Evolutionary conservation across 106 monocot genomes (phyloP).

Genomic region (Platanthera zijinensis): DNA sequence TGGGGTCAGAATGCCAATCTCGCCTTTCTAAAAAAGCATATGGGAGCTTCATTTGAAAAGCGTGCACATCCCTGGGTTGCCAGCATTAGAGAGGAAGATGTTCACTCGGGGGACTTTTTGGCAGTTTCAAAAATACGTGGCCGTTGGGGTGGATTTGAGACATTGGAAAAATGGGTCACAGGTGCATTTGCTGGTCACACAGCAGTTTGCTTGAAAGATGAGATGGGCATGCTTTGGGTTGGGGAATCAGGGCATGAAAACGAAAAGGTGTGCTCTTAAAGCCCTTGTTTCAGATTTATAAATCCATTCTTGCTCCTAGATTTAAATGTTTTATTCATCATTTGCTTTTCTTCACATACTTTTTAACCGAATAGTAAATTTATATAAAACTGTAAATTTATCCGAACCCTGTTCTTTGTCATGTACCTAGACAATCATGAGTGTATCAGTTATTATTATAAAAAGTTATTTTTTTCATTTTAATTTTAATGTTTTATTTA

Average conservation of each 20-base stretch:
- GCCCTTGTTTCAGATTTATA: constrained; percentile 1
- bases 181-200: constrained; percentile 98
- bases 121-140: constrained; percentile 92
- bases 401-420: not conserved
- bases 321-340: not conserved
- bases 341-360: not conserved
- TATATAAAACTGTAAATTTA: not conserved
- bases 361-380: not conserved
- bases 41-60: constrained; percentile 78
- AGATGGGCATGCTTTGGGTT: constrained; percentile 84
- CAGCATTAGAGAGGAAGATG: constrained; percentile 52
- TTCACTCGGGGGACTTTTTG: constrained; percentile 89
- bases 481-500: not conserved
- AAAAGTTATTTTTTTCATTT: not conserved
- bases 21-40: constrained; percentile 75
- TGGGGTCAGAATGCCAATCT: constrained; percentile 96
- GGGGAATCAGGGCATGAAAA: constrained; percentile 96
- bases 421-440: not conserved
- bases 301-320: not conserved
- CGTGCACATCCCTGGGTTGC: constrained; percentile 55
- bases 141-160: constrained; percentile 98
- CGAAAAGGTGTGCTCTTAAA: constrained; percentile 56
- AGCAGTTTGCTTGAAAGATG: constrained; percentile 95
- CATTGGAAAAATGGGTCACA: constrained; percentile 95
- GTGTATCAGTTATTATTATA: not conserved